These are phyloP conservation scores for Akanthomyces lecanii DNA, from an alignment of 2,329 filamentous ascomycete genomes.

Conservation along the genomic window DNA sequence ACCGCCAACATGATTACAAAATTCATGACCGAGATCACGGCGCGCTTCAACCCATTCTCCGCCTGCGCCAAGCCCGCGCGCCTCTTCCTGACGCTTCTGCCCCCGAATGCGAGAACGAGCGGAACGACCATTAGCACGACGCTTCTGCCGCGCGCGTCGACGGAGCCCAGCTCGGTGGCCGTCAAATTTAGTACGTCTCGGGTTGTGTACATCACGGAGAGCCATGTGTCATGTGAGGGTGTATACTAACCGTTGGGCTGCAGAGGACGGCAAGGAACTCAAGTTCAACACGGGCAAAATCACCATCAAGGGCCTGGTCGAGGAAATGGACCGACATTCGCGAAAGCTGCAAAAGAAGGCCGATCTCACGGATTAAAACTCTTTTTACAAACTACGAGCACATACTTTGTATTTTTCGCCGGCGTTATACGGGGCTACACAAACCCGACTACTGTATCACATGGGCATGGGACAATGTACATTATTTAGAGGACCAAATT, in stretches of 20 bases:
- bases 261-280: constrained; percentile 92
- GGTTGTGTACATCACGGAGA: background rate
- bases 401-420: constrained; percentile 27
- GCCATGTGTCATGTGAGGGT: no score
- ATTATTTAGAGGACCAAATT: constrained; percentile 9
- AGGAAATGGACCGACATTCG: constrained; percentile 88
- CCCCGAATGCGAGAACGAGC: constrained; percentile 67
- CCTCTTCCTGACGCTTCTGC: constrained; percentile 80
- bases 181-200: constrained; percentile 77
- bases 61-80: constrained; percentile 74
- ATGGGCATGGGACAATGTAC: background rate
- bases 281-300: constrained; percentile 74
- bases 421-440: constrained; percentile 27
- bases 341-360: constrained; percentile 76
- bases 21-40: constrained; percentile 79
- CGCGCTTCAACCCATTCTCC: constrained; percentile 91
- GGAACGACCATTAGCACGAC: constrained; percentile 75
- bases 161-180: constrained; percentile 62
- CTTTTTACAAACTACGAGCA: constrained; percentile 20
- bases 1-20: constrained; percentile 68
- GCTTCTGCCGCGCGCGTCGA: constrained; percentile 66
- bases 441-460: background rate
- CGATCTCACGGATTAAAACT: constrained; percentile 57
- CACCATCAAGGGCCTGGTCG: constrained; percentile 79
- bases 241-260: constrained; percentile 22